These are phyloP conservation scores for Datura wrightii DNA, from an alignment of 257 asterid species.

Conservation along the genomic window DNA sequence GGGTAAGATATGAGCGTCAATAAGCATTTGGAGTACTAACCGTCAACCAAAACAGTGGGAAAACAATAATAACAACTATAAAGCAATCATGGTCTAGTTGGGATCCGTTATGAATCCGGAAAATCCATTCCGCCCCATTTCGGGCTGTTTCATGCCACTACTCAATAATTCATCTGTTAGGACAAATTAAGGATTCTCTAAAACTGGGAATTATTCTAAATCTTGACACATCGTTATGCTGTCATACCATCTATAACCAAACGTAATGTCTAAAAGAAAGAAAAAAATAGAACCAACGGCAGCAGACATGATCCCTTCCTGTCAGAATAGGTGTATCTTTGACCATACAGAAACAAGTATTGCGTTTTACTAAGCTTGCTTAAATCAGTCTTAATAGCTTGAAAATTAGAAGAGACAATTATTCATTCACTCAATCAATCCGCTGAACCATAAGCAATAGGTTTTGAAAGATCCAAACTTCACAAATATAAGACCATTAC, in stretches of 20 bases:
- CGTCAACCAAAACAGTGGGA: constrained; percentile 14
- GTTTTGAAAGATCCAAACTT: background rate
- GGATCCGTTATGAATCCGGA: background rate
- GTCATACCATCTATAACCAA: background rate
- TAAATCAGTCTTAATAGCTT: constrained; percentile 6
- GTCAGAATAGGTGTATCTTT: constrained; percentile 10
- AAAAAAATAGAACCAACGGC: background rate
- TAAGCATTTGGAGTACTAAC: background rate
- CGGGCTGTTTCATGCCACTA: background rate
- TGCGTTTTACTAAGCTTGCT: background rate
- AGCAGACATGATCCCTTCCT: constrained; percentile 1
- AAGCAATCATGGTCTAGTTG: background rate
- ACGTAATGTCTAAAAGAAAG: constrained; percentile 5
- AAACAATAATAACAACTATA: background rate
- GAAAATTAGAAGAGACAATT: constrained; percentile 12
- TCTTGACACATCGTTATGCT: background rate
- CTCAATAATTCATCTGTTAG: background rate
- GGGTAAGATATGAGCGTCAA: constrained; percentile 1
- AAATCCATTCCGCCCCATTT: background rate
- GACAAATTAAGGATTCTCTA: background rate
- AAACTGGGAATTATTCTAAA: background rate
- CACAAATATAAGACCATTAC: constrained; percentile 41
- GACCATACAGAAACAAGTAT: constrained; percentile 8
- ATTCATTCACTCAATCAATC: constrained; percentile 2
- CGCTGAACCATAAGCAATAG: background rate